Base-by-base conservation (phyloP, 2,329 filamentous ascomycete species). In the Aspergillus terreus region DNA sequence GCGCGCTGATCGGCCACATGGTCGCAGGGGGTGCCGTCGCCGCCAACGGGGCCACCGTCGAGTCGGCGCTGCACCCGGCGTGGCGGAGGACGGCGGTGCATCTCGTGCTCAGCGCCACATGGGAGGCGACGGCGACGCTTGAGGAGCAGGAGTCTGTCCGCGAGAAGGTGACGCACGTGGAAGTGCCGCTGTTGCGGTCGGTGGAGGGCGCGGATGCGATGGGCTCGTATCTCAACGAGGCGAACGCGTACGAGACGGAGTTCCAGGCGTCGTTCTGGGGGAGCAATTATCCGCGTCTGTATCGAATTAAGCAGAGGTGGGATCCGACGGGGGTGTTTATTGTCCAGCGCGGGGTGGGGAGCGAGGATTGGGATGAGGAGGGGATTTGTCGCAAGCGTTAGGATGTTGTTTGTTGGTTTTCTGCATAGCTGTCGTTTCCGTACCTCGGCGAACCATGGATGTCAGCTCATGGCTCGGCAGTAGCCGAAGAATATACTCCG, bases 1-100 rank as follows among this genome's bases (percentile, higher is more conserved):
- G 57, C 14, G 49, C 54, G 2, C 54, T 69, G 30, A 54, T 55
- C 2, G 65, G 68, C 10, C 64, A 67, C 51, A 50, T 68, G 6
- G 66, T 71, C 11, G 67, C 66, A 4, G 71, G 69, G 9, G 67
- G 66, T 3, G 63, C 71, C 41, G 70, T 71, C 21, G 68, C 74
- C 6, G 51, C 25, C 7, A 52, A 49, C 4, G 7, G 25, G 14
- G 25, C 42, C 12, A 35, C 40, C 9, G 41, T 58, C n/a, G 45
- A 57, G 41, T 62, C 53, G 41, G 44, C 56, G 17, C 33, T 61
- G 11, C 50, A 57, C 40, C 58, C 58, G 10, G 58, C 56, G 5
- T 63, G 58, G 57, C 45, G 60, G 14, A 44, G 54, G 17, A 25
- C 57, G 6, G 27, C 47, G 19, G 38, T 55, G 10, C 55, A 60